Evolutionary conservation across 805 yeast species (phyloP).

Genomic region (Candida piceae): DNA sequence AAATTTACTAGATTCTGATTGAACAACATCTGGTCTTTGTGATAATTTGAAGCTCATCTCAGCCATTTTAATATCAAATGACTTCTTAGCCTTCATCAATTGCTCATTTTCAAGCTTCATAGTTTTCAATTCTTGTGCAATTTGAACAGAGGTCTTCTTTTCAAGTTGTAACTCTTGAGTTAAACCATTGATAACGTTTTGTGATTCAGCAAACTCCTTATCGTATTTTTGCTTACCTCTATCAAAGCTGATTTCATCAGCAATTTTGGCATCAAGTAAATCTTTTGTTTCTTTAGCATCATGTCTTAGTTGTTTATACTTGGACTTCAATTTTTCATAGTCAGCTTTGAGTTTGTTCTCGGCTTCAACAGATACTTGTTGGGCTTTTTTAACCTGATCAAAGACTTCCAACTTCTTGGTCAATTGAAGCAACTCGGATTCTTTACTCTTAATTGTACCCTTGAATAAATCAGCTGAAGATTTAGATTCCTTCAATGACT

Average conservation of each 20-base stretch:
- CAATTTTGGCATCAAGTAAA: slow-evolving; percentile 36
- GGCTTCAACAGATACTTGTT: slow-evolving; percentile 3
- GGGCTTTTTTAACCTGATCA: slow-evolving; percentile 11
- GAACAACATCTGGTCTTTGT: slow-evolving; percentile 17
- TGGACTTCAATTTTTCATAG: slow-evolving; percentile 21
- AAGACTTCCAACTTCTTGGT: slow-evolving; percentile 24
- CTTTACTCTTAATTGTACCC: slow-evolving; percentile 31
- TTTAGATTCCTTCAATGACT: slow-evolving; percentile 34
- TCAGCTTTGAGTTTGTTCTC: slow-evolving; percentile 23
- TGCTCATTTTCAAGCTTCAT: slow-evolving; percentile 32
- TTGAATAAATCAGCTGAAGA: slow-evolving; percentile 33
- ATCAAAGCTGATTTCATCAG: slow-evolving; percentile 39
- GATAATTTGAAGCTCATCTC: slow-evolving; percentile 28
- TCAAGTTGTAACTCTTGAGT: slow-evolving; percentile 27
- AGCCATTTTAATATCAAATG: slow-evolving; percentile 28
- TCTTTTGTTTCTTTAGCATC: slow-evolving; percentile 40
- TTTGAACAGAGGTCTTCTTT: slow-evolving; percentile 17
- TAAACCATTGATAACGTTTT: slow-evolving; percentile 25
- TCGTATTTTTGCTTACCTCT: slow-evolving; percentile 42
- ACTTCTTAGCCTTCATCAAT: slow-evolving; percentile 26
- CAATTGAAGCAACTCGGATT: slow-evolving; percentile 29
- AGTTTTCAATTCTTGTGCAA: slow-evolving; percentile 23
- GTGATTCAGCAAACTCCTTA: slow-evolving; percentile 34
- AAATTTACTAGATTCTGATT: slow-evolving; percentile 23
- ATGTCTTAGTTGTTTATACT: slow-evolving; percentile 38